Evolutionary conservation across 495 filamentous ascomycete species (phyloP).

Genomic region (Aspergillus sparsus): DNA sequence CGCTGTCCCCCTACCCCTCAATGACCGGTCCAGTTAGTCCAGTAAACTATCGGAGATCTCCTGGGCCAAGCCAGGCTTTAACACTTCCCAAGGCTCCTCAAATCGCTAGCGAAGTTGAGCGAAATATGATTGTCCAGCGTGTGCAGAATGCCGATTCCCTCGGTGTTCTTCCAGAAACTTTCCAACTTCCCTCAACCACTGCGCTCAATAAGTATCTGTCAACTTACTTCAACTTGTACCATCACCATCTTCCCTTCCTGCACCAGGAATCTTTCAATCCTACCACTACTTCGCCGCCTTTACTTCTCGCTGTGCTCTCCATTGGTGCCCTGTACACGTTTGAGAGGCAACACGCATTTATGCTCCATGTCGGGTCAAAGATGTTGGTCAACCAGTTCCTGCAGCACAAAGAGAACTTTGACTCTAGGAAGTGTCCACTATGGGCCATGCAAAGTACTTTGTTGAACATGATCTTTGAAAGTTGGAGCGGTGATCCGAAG

Average conservation of each 20-base stretch:
- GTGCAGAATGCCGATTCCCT: slow-evolving; percentile 78
- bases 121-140: slow-evolving; percentile 78
- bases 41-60: slow-evolving; percentile 67
- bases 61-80: slow-evolving; percentile 63
- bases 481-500: slow-evolving; percentile 98
- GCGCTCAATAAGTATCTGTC: slow-evolving; percentile 87
- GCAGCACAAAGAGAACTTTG: slow-evolving; percentile 97
- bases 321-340: slow-evolving; percentile 97
- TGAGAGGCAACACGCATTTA: slow-evolving; percentile 91
- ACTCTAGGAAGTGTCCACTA: slow-evolving; percentile 94
- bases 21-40: slow-evolving; percentile 73
- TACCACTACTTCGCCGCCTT: slow-evolving; percentile 70
- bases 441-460: slow-evolving; percentile 97
- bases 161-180: slow-evolving; percentile 79
- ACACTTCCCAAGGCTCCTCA: slow-evolving; percentile 69
- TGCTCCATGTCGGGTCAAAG: slow-evolving; percentile 97
- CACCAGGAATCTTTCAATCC: slow-evolving; percentile 91
- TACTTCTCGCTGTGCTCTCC: slow-evolving; percentile 88
- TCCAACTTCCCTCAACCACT: slow-evolving; percentile 76
- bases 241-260: slow-evolving; percentile 94
- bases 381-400: slow-evolving; percentile 94
- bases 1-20: slow-evolving; percentile 74
- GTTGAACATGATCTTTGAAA: slow-evolving; percentile 98
- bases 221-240: slow-evolving; percentile 96
- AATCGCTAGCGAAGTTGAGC: slow-evolving; percentile 72